A percentile compares a stretch with the other conserved stretches of the same genome.
phyloP scores from a whole-genome alignment of 2,329 filamentous ascomycete genomes.

The Ascocoryne sarcoides region DNA sequence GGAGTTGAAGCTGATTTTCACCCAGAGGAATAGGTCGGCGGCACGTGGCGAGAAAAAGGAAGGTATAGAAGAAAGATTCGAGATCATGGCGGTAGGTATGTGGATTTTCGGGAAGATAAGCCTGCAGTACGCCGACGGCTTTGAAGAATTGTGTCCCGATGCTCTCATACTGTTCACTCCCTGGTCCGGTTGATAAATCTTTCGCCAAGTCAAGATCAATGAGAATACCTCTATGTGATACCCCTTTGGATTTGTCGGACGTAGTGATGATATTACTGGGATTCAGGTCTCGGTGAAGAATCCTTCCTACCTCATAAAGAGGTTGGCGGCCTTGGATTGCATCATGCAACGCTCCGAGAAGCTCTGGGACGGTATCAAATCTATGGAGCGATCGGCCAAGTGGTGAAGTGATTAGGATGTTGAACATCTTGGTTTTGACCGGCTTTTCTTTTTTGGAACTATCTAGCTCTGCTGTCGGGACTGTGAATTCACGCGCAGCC shows the following conservation, averaged over 20 bases:
- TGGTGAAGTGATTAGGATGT: conserved; percentile 27
- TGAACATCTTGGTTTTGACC: conserved; percentile 26
- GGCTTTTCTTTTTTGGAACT: conserved; percentile 13
- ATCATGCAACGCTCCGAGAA: conserved; percentile 28
- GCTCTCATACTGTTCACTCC: not conserved
- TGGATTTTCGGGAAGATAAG: not conserved
- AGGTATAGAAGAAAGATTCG: not conserved
- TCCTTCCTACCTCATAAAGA: not conserved
- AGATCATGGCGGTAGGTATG: not conserved
- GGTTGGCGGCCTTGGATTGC: not conserved
- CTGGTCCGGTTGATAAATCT: not conserved
- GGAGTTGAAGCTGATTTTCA: not conserved
- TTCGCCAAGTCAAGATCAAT: not conserved
- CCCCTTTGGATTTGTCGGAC: not conserved
- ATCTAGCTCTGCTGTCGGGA: conserved; percentile 9
- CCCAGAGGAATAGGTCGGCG: not conserved
- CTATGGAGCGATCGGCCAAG: conserved; percentile 23
- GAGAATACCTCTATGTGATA: not conserved
- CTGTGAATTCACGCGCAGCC: conserved; percentile 3
- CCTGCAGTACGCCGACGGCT: not conserved
- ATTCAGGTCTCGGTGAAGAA: not conserved
- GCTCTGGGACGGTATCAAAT: conserved; percentile 26
- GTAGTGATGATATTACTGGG: not conserved
- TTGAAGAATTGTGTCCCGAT: not conserved
- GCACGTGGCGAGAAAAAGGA: not conserved